Conservation (phyloP, 805 yeast species). For the Wickerhamiella spandovensis region DNA sequence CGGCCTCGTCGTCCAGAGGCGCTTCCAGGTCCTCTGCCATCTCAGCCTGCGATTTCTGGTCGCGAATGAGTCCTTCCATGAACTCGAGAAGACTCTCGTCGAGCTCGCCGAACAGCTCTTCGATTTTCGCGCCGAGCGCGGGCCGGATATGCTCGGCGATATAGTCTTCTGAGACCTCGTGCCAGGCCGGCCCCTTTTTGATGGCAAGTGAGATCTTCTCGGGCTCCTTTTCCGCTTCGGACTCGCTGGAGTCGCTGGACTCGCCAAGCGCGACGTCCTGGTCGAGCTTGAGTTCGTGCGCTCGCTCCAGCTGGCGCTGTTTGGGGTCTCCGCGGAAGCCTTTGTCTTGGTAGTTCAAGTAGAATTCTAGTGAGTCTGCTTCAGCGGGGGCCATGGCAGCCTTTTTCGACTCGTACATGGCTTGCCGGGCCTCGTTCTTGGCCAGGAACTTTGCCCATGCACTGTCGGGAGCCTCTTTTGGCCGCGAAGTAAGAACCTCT, state of each 20-base stretch:
- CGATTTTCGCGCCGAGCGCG: constrained; percentile 14
- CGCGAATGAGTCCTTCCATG: constrained; percentile 16
- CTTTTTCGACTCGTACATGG: not conserved
- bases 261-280: not conserved
- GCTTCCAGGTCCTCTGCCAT: constrained; percentile 21
- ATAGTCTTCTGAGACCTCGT: constrained; percentile 10
- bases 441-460: not conserved
- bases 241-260: not conserved
- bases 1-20: constrained; percentile 35
- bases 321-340: not conserved
- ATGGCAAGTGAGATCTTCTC: constrained; percentile 3
- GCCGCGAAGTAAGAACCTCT: not conserved
- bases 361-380: not conserved
- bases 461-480: not conserved
- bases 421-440: not conserved
- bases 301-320: not conserved
- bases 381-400: not conserved
- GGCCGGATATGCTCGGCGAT: constrained; percentile 16
- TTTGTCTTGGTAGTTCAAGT: not conserved
- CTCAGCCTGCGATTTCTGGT: constrained; percentile 16
- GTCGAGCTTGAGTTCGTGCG: constrained; percentile 7
- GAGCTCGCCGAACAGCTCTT: constrained; percentile 22
- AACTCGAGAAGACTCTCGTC: constrained; percentile 25
- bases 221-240: constrained; percentile 2
- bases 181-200: constrained; percentile 18